Evolutionary conservation across 129 eudicot species (phyloP), one percentile per base, ranked within the genome.

Genomic region (Cynara cardunculus): DNA sequence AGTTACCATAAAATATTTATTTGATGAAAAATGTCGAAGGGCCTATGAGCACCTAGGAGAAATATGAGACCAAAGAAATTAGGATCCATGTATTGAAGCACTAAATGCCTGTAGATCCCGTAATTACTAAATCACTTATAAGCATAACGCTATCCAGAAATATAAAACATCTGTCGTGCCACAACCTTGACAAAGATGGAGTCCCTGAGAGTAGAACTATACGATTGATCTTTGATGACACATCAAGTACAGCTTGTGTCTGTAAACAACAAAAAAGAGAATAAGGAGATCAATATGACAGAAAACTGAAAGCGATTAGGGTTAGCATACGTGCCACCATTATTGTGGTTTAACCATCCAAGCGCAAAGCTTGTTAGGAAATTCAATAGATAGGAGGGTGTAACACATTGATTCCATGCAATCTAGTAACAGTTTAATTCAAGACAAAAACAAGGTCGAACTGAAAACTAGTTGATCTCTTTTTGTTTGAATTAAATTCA

Each of bases 21-120:
- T 74, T 96, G 99, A 91, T 96, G 98, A 89, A 86, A 96, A 74
- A 96, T 96, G 96, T 96, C 99, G 76, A 79, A 96, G 31, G 99
- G 99, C 85, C 99, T 96, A 87, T 88, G 83, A 88, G 93, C 97
- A 90, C 95, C 97, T 90, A 92, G 90, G 91, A 86, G 82, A 80
- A 83, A 84, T 61, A 78, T 18, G 83, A 67, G 72, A 70, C 25
- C 53, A 77, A 44, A 35, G 78, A 86, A 66, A 82, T 88, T 77
- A 88, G 84, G 41, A 76, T 46, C 71, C 79, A 25, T 30, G 37
- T 8, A 82, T 31, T 41, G 59, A 53, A 72, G 71, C 22, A 73
- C 56, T 31, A 39, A 37, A 32, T 37, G 66, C 64, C 28, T 44
- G 22, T 49, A n/a, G 14, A 86, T 67, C 22, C 19, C 49, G 21